These are phyloP conservation scores for Monosporozyma aquatica DNA, from an alignment of 805 yeast genomes.

Conservation along the genomic window DNA sequence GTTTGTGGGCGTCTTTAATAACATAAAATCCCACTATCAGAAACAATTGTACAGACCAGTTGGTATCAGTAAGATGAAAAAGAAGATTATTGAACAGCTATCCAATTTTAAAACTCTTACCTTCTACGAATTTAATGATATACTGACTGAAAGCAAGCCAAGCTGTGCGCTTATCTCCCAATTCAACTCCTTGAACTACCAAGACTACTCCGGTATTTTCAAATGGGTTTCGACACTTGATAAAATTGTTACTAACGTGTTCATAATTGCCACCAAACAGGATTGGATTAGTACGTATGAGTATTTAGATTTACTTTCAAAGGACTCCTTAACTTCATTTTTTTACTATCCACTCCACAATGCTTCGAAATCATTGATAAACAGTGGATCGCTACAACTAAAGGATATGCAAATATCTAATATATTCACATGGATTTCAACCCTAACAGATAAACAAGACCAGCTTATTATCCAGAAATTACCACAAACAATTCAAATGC, in stretches of 20 bases:
- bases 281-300: constrained; percentile 80
- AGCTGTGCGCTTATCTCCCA: constrained; percentile 26
- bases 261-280: constrained; percentile 38
- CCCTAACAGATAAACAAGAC: constrained; percentile 35
- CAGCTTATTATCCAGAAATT: constrained; percentile 24
- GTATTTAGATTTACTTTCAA: constrained; percentile 58
- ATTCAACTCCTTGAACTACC: constrained; percentile 13
- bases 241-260: constrained; percentile 46
- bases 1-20: constrained; percentile 43
- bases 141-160: constrained; percentile 8
- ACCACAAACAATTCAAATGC: constrained; percentile 59
- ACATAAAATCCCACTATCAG: constrained; percentile 58
- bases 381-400: constrained; percentile 28
- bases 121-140: constrained; percentile 10
- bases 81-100: constrained; percentile 16
- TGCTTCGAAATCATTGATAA: constrained; percentile 13
- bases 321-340: constrained; percentile 46
- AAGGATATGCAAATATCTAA: constrained; percentile 56
- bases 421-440: constrained; percentile 59
- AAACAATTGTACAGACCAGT: constrained; percentile 61
- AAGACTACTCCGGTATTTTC: constrained; percentile 39
- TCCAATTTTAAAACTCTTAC: constrained; percentile 14
- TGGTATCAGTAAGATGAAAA: constrained; percentile 18
- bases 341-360: constrained; percentile 31
- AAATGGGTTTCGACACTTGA: constrained; percentile 58